Base-by-base conservation (phyloP, 495 filamentous ascomycete species). In the Penicillium ochrochloron region DNA sequence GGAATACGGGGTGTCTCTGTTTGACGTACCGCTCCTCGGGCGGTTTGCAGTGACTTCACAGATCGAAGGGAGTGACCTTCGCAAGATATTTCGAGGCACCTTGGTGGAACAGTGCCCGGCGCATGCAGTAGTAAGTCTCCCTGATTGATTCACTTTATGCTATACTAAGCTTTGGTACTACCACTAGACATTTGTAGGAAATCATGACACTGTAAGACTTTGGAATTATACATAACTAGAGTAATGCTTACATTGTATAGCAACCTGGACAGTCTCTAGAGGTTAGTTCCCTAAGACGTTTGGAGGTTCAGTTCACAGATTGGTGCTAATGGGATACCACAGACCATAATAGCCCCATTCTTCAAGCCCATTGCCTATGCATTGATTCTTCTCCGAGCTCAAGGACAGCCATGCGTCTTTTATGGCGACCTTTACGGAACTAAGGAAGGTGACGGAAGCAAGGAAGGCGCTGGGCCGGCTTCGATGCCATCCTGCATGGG, bases 391-490 rank as follows among this genome's bases (percentile, higher is more conserved):
- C 84, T 92, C n/a, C 85, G 88, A 35, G 67, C 74, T 21, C 74
- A 82, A 37, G 89, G 89, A 23, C 89, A 90, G 59, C 90, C 90
- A 1, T 92, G 88, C 64, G 64, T 91, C 53, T 93, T 90, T 73
- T 92, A 90, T 71, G 90, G 90, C 39, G 90, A 93, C 62, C 70
- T 92, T 6, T 92, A 91, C 71, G 89, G 90, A 19, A 84, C 89
- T 60, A 72, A 78, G 59, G 83, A 78, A 80, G 55, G 75, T 79
- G n/a, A 91, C 71, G 89, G 90, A 19, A 84, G 89, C 60, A 72
- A 78, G 59, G 83, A 78, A 80, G 55, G 75, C 79, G 37, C 76
- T 79, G 2, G 80, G 19, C 21, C 42, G 6, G 23, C 44, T 3
- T 34, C 80, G 29, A 78, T 78, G 0, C 84, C 89, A 3, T 84